Evolutionary conservation across 768 basidiomycete species (phyloP), one percentile per base, ranked within the genome.

Genomic region (Filobasidium floriforme): DNA sequence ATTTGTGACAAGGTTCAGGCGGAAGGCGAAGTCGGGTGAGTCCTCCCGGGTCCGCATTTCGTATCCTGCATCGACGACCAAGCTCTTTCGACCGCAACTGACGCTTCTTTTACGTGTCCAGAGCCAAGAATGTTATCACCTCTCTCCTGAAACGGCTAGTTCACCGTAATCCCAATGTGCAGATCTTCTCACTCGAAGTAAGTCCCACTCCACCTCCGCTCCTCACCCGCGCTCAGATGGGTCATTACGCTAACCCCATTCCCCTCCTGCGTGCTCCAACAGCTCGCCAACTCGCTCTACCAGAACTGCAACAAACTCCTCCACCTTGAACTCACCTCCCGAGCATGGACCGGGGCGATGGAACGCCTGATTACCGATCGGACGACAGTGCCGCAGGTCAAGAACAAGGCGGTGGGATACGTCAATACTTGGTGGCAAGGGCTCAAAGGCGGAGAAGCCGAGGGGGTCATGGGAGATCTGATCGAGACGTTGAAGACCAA

Each of bases 1-100:
- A 79, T 98, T n/a, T 96, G 92, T 72, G 96, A 99, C 81, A 96
- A 96, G 80, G 92, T 99, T 7, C 82, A 83, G 37, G 92, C 92
- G 14, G 94, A 99, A 69, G 88, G 90, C 1, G 85, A 88, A 74
- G 79, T 83, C 57, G 93, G 93, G 93, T 92, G 64, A 68, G 85
- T 79, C n/a, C n/a, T n/a, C n/a, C n/a, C n/a, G n/a, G n/a, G n/a
- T n/a, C n/a, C n/a, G n/a, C n/a, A n/a, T n/a, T n/a, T n/a, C n/a
- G n/a, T n/a, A n/a, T n/a, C n/a, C n/a, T n/a, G n/a, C n/a, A n/a
- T n/a, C n/a, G n/a, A n/a, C n/a, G n/a, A n/a, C n/a, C n/a, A n/a
- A n/a, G n/a, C n/a, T n/a, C n/a, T n/a, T n/a, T n/a, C n/a, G n/a
- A n/a, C n/a, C n/a, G n/a, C n/a, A n/a, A n/a, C n/a, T n/a, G n/a